A percentile compares a stretch with the other conserved stretches of the same genome.
These are phyloP conservation scores for Sambucus nigra DNA, from an alignment of 129 eudicot species.

Conservation along the genomic window DNA sequence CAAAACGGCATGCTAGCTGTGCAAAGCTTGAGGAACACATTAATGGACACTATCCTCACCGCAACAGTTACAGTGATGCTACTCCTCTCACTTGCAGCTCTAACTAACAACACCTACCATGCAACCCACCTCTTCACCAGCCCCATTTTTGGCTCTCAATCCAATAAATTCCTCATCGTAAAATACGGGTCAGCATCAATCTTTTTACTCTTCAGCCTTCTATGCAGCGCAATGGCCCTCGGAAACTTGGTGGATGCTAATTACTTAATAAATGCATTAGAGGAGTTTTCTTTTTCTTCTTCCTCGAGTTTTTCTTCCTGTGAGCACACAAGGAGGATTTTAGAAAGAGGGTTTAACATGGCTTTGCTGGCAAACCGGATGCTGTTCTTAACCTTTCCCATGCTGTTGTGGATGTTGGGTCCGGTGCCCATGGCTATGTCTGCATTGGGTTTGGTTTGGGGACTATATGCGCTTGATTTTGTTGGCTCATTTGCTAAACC, in stretches of 20 bases:
- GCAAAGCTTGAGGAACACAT: constrained; percentile 74
- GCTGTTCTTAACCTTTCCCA: constrained; percentile 53
- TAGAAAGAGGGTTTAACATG: constrained; percentile 69
- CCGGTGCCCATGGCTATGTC: constrained; percentile 56
- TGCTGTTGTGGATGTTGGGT: constrained; percentile 72
- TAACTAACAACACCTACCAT: constrained; percentile 55
- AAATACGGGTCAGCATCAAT: constrained; percentile 62
- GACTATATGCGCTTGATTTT: constrained; percentile 62
- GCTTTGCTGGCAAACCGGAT: constrained; percentile 64
- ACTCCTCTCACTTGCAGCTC: constrained; percentile 46
- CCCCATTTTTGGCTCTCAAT: constrained; percentile 44
- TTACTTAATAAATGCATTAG: constrained; percentile 65
- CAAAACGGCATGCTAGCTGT: constrained; percentile 65
- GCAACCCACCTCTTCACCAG: constrained; percentile 35
- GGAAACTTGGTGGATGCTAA: constrained; percentile 64
- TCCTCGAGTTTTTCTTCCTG: constrained; percentile 15
- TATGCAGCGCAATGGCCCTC: constrained; percentile 81
- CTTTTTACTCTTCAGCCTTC: constrained; percentile 54
- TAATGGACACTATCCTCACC: constrained; percentile 65
- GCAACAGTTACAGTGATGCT: constrained; percentile 54
- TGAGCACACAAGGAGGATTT: constrained; percentile 37
- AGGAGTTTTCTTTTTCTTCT: constrained; percentile 19
- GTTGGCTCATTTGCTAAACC: constrained; percentile 4
- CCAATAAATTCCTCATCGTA: constrained; percentile 39
- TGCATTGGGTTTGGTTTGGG: constrained; percentile 57